Evolutionary conservation across 371 early-diverging fungal species (phyloP).

Genomic region (Lichtheimia ramosa): DNA sequence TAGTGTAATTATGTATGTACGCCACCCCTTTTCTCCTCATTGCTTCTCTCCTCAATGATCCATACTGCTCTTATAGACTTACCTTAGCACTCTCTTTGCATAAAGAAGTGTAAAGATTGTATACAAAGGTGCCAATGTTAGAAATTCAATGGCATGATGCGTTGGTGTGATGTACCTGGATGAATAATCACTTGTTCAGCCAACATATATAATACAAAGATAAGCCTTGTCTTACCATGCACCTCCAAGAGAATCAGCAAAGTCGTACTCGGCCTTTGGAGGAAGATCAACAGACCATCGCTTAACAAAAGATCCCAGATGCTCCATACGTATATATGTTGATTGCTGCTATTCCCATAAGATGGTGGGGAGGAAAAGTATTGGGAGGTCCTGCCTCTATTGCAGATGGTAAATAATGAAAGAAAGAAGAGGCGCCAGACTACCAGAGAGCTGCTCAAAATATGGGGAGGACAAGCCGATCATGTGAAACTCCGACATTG

Average conservation of each 20-base stretch:
- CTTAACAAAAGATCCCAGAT: conserved; percentile 22
- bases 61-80: conserved; percentile 17
- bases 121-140: conserved; percentile 46
- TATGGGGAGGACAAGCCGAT: background rate
- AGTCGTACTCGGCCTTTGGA: conserved; percentile 31
- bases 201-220: background rate
- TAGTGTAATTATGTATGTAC: background rate
- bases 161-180: conserved; percentile 56
- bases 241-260: conserved; percentile 43
- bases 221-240: conserved; percentile 37
- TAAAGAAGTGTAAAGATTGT: conserved; percentile 36
- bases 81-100: conserved; percentile 38
- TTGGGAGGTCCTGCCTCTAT: background rate
- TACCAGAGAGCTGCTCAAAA: too few relatives aligned
- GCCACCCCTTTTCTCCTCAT: too few relatives aligned
- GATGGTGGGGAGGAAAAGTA: background rate
- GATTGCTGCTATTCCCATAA: too few relatives aligned
- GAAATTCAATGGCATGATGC: conserved; percentile 55
- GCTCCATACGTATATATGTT: background rate
- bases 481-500: background rate
- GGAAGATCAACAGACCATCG: conserved; percentile 28
- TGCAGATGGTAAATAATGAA: background rate
- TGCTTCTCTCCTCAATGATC: too few relatives aligned
- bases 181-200: background rate
- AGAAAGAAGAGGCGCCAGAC: background rate